These are phyloP conservation scores for Coemansia sp. DNA, from an alignment of 192 early-diverging fungal species.

Conservation along the genomic window DNA sequence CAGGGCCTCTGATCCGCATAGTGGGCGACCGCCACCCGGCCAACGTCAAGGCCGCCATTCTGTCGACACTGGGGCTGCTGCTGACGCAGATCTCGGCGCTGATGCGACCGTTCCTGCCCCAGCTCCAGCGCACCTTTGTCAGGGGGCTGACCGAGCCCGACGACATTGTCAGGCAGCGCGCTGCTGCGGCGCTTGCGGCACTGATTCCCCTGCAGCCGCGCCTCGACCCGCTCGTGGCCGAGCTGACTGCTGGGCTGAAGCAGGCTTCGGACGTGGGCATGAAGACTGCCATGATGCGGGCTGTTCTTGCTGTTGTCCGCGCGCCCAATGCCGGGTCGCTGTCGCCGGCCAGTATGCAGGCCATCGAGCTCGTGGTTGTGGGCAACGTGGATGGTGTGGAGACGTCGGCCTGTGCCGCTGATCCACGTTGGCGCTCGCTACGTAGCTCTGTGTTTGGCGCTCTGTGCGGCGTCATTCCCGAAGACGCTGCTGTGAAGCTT, in stretches of 20 bases:
- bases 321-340: constrained; percentile 21
- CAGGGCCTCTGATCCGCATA: constrained; percentile 96
- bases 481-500: constrained; percentile 11
- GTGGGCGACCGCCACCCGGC: constrained; percentile 91
- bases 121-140: constrained; percentile 95
- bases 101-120: constrained; percentile 96
- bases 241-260: constrained; percentile 27
- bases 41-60: constrained; percentile 90
- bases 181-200: constrained; percentile 71
- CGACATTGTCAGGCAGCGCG: constrained; percentile 75
- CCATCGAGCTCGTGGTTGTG: constrained; percentile 24
- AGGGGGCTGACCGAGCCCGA: constrained; percentile 79
- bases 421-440: constrained; percentile 28
- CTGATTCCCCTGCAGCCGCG: constrained; percentile 42
- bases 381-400: constrained; percentile 1
- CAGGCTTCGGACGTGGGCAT: constrained; percentile 24
- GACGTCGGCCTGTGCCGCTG: neutral
- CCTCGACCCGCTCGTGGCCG: constrained; percentile 46
- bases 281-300: constrained; percentile 31
- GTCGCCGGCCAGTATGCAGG: constrained; percentile 30
- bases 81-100: constrained; percentile 81
- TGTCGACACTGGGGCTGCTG: constrained; percentile 77
- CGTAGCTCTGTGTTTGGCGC: constrained; percentile 36
- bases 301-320: constrained; percentile 24
- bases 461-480: constrained; percentile 26